Base-by-base conservation (phyloP, 768 basidiomycete genomes). In the Podaxis sp. region DNA sequence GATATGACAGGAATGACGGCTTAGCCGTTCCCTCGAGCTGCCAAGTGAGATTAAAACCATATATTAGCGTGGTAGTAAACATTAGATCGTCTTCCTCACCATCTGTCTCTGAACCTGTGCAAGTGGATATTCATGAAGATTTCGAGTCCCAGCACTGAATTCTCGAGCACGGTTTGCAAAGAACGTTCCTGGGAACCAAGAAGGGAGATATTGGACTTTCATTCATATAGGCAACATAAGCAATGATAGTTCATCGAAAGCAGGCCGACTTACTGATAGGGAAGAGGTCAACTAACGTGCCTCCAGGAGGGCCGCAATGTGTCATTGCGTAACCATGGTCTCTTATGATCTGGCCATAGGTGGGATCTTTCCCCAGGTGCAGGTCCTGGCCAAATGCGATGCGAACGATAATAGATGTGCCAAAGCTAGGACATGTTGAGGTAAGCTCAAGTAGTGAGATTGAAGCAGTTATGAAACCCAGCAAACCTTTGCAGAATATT, bases 151-250 rank as follows among this genome's bases (percentile, higher is more conserved):
- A 2, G 62, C 38, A 8, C 17, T 50, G 30, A 60, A 64, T 8
- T 64, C 48, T 30, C 65, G 59, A 4, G 70, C 70, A 50, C 60
- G 55, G 3, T 48, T 44, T 3, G 68, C 67, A 17, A 64, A 71
- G 52, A 66, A 62, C 22, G 70, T 65, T 3, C 70, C 70, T 17
- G 70, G 70, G 36, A 71, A 68, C 70, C 70, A 71, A n/a, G 68
- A 69, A n/a, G 70, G 70, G 26, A 70, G 63, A 26, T 69, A 62
- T 37, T 64, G 62, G 20, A 70, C 69, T 69, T 17, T 4, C 3
- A 53, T 10, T 13, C 7, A 30, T 10, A 33, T 58, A 26, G 10
- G 22, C n/a, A 4, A 2, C 30, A 13, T 44, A 3, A 30, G 13
- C 15, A 20, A 22, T 3, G 17, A 24, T 36, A 1, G 2, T 12